Evolutionary conservation across 768 basidiomycete genomes (phyloP), one percentile per base, ranked within the genome.

Genomic region (Dentipellis sp.): DNA sequence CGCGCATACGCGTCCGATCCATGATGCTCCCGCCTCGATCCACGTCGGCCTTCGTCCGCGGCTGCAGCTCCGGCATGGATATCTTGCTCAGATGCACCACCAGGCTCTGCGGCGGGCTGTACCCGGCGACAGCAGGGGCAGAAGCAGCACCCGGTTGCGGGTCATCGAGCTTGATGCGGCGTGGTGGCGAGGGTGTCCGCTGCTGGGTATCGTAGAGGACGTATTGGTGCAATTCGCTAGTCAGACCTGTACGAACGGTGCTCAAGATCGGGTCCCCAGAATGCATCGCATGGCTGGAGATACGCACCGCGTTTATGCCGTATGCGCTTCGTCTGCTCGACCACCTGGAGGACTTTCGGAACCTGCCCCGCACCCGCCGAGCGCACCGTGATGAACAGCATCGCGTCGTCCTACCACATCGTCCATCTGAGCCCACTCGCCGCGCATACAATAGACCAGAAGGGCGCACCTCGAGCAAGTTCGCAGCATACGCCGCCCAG

Each of bases 51-150:
- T 45, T 29, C 29, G 29, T 29, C 29, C 29, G n/a, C n/a, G 87
- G 86, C 62, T 79, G 78, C 14, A 93, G 77, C 65, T 93, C 90
- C 0, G 89, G 90, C 81, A 93, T 91, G 12, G 84, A 74, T 50
- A 93, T 90, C 74, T 92, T 92, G 75, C 88, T 89, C 16, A 93
- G 69, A 67, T 92, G 89, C 1, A 92, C 76, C 0, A 76, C 77
- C 0, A 93, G 74, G 58, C 77, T 82, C 36, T 74, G 76, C 0
- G 88, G 90, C 1, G 90, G 88, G 2, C 72, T 69, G 65, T 92
- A 91, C 58, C 54, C 53, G 14, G 51, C 75, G 72, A 48, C 60
- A 63, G 56, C 71, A 68, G 29, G 29, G 6, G 6, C 29, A 29
- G 29, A 29, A 29, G 29, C 29, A 6, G 29, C 29, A 29, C 29